Evolutionary conservation across 2,329 filamentous ascomycete species (phyloP).

Genomic region (Colletotrichum sp.): DNA sequence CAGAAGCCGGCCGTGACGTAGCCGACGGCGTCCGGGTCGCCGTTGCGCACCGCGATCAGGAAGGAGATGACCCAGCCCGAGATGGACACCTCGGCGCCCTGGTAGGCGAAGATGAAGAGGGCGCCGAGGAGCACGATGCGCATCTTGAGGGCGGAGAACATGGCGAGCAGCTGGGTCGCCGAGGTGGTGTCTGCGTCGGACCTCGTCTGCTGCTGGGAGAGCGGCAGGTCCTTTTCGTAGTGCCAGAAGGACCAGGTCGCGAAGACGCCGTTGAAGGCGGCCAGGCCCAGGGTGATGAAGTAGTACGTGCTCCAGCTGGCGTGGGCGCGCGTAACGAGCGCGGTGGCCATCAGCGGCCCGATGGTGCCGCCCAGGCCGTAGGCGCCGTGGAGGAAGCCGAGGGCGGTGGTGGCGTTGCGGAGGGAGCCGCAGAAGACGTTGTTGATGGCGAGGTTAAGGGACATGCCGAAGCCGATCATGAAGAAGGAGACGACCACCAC

Average conservation of each 20-base stretch:
- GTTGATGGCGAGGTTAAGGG: slow-evolving; percentile 59
- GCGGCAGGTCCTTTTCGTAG: slow-evolving; percentile 66
- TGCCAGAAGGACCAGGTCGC: slow-evolving; percentile 71
- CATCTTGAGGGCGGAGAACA: slow-evolving; percentile 55
- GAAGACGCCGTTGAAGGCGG: slow-evolving; percentile 60
- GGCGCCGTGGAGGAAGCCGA: slow-evolving; percentile 70
- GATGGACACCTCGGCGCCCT: slow-evolving; percentile 83
- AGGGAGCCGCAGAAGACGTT: slow-evolving; percentile 66
- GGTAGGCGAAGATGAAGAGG: slow-evolving; percentile 85
- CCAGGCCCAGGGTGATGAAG: slow-evolving; percentile 65
- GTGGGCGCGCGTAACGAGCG: slow-evolving; percentile 65
- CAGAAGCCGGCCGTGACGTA: slow-evolving; percentile 79
- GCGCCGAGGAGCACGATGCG: slow-evolving; percentile 75
- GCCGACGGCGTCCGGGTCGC: slow-evolving; percentile 73
- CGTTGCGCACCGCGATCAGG: slow-evolving; percentile 74
- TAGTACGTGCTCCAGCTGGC: slow-evolving; percentile 77
- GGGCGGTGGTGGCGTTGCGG: slow-evolving; percentile 55
- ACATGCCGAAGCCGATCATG: slow-evolving; percentile 65
- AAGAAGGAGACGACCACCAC: slow-evolving; percentile 73
- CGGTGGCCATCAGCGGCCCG: slow-evolving; percentile 77
- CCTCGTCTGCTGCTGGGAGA: slow-evolving; percentile 19
- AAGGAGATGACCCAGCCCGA: slow-evolving; percentile 87
- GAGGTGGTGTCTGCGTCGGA: slow-evolving; percentile 21
- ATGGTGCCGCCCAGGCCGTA: slow-evolving; percentile 71
- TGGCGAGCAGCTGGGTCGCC: slow-evolving; percentile 38